Conservation (phyloP, 2,329 filamentous ascomycete species). For the Tolypocladium tropicale region DNA sequence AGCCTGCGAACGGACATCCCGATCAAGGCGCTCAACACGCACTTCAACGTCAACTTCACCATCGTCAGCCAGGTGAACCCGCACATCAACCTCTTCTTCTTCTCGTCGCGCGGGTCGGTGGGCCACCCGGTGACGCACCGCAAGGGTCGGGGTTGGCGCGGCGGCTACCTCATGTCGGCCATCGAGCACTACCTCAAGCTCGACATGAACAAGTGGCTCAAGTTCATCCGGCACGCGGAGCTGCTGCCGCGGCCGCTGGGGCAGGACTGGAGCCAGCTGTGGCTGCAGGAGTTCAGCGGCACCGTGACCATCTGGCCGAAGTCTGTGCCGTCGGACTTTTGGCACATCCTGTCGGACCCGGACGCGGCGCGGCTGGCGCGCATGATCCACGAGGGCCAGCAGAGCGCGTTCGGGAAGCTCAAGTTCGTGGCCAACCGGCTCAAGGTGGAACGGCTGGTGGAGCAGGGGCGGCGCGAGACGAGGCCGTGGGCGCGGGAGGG, state of each 20-base stretch:
- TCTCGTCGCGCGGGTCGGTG: constrained; percentile 84
- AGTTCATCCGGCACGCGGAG: constrained; percentile 86
- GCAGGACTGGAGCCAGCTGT: constrained; percentile 95
- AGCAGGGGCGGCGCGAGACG: constrained; percentile 45
- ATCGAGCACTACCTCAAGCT: constrained; percentile 93
- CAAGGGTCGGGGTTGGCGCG: constrained; percentile 87
- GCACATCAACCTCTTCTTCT: constrained; percentile 98
- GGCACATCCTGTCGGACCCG: constrained; percentile 78
- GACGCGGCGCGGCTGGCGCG: constrained; percentile 62
- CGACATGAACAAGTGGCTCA: constrained; percentile 95
- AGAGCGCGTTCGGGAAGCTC: constrained; percentile 82
- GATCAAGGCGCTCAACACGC: constrained; percentile 82
- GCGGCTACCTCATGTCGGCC: constrained; percentile 86
- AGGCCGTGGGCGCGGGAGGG: constrained; percentile 35
- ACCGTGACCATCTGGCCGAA: constrained; percentile 97
- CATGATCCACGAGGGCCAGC: constrained; percentile 86
- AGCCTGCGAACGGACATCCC: constrained; percentile 91
- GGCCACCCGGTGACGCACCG: constrained; percentile 91
- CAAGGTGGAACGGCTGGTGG: constrained; percentile 65
- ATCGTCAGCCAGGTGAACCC: constrained; percentile 87
- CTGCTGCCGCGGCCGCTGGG: constrained; percentile 81
- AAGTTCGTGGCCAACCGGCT: constrained; percentile 85
- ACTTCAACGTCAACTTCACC: constrained; percentile 98
- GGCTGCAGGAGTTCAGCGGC: constrained; percentile 89
- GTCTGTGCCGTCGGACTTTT: constrained; percentile 67